These are phyloP conservation scores for Dovyalis caffra DNA, from an alignment of 345 rosid genomes.

Conservation along the genomic window DNA sequence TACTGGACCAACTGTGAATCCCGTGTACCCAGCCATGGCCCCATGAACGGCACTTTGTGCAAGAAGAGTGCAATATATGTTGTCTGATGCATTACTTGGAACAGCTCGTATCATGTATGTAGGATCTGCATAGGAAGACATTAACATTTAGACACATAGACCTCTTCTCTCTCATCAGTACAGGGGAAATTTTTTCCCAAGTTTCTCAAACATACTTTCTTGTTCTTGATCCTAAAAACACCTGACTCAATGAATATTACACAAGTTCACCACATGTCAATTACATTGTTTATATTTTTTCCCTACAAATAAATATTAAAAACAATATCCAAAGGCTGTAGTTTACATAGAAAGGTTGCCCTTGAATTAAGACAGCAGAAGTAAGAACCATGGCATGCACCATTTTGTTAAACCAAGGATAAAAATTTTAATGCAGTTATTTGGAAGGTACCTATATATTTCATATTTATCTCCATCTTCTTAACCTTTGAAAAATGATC, in stretches of 20 bases:
- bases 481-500: constrained; percentile 65
- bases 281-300: neutral
- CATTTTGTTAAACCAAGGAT: neutral
- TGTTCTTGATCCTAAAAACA: constrained; percentile 1
- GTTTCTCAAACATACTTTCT: neutral
- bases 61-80: constrained; percentile 93
- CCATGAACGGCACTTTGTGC: constrained; percentile 98
- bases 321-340: neutral
- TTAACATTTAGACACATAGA: neutral
- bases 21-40: constrained; percentile 97
- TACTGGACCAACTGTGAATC: constrained; percentile 95
- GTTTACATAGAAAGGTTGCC: neutral
- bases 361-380: neutral
- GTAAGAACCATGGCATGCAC: neutral
- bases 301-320: neutral
- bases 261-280: neutral
- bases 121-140: constrained; percentile 53
- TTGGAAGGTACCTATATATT: constrained; percentile 68
- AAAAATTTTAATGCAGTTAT: neutral
- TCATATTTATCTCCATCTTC: constrained; percentile 74
- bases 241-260: neutral
- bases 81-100: constrained; percentile 94
- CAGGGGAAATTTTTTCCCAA: neutral
- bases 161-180: neutral
- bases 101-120: constrained; percentile 95